phyloP scores from a whole-genome alignment of 805 yeast species.

The Ogataea corticis region DNA sequence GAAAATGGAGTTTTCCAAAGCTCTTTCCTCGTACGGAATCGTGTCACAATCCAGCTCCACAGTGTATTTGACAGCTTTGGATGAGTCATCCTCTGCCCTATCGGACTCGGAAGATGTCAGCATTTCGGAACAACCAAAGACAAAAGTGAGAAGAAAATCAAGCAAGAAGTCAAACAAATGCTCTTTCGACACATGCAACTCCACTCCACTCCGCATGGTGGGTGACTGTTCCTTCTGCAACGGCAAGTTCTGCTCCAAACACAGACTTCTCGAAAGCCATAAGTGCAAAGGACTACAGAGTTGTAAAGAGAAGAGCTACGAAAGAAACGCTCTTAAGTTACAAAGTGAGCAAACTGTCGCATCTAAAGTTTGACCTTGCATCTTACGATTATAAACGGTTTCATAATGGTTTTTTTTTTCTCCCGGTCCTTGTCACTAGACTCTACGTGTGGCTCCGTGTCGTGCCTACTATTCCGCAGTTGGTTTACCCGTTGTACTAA shows the following conservation, averaged over 20 bases:
- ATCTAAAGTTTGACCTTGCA: slow-evolving; percentile 52
- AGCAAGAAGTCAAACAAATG: slow-evolving; percentile 45
- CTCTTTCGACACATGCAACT: slow-evolving; percentile 57
- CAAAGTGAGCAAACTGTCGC: slow-evolving; percentile 84
- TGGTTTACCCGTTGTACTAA: neutral
- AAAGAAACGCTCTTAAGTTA: slow-evolving; percentile 78
- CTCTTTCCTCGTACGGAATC: slow-evolving; percentile 32
- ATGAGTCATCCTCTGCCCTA: slow-evolving; percentile 23
- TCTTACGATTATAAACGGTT: slow-evolving; percentile 5
- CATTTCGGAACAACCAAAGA: slow-evolving; percentile 20
- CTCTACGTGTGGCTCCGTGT: slow-evolving; percentile 3
- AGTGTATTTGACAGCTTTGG: slow-evolving; percentile 32
- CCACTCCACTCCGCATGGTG: slow-evolving; percentile 64
- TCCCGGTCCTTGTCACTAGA: neutral
- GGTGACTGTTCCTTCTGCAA: slow-evolving; percentile 86
- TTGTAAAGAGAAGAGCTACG: slow-evolving; percentile 83
- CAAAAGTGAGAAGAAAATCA: slow-evolving; percentile 34
- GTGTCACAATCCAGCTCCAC: slow-evolving; percentile 27
- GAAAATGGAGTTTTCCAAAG: slow-evolving; percentile 30
- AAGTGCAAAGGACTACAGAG: slow-evolving; percentile 71
- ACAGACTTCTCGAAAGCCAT: slow-evolving; percentile 84
- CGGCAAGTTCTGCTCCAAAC: slow-evolving; percentile 85
- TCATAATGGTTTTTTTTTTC: slow-evolving; percentile 2
- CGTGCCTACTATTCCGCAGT: neutral
- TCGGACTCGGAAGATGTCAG: slow-evolving; percentile 19